A percentile compares a stretch with the other conserved stretches of the same genome.
Evolutionary conservation across 1,139 yeast species (phyloP).

Genomic region (Tardiomyces digboiensis): DNA sequence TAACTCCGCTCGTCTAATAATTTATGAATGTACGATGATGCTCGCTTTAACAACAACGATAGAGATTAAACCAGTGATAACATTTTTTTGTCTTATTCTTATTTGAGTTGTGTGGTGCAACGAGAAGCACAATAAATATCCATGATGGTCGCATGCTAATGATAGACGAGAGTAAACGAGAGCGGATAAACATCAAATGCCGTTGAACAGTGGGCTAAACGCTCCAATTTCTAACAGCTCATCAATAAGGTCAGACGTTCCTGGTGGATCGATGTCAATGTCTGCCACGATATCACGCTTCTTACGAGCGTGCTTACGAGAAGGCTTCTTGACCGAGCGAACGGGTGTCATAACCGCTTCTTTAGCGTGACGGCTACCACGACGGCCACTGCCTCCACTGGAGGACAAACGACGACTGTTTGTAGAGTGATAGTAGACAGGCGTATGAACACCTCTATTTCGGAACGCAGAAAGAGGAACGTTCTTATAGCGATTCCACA

Average conservation of each 20-base stretch:
- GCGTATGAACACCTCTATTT: conserved; percentile 47
- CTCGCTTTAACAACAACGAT: not conserved
- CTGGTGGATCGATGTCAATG: conserved; percentile 20
- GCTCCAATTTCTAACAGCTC: conserved; percentile 29
- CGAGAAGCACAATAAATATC: not conserved
- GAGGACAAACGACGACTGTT: conserved; percentile 10
- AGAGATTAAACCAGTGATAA: not conserved
- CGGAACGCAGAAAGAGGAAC: conserved; percentile 88
- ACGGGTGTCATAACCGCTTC: conserved; percentile 29
- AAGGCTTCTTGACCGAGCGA: conserved; percentile 13
- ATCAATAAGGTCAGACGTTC: conserved; percentile 22
- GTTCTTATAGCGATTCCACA: conserved; percentile 31
- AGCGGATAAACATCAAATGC: not conserved
- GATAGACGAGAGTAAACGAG: not conserved
- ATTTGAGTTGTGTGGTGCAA: no score
- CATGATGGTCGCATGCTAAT: no score
- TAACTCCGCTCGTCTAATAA: conserved; percentile 43
- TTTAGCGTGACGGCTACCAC: conserved; percentile 8
- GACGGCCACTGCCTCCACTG: conserved; percentile 2
- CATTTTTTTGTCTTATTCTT: no score
- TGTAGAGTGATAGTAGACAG: conserved; percentile 8
- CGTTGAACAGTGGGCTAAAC: conserved; percentile 24
- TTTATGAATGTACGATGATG: not conserved
- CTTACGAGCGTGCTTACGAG: conserved; percentile 10
- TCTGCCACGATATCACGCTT: conserved; percentile 6